These are phyloP conservation scores for Elaeagnus macrophylla DNA, from an alignment of 306 rosid genomes.

Conservation along the genomic window DNA sequence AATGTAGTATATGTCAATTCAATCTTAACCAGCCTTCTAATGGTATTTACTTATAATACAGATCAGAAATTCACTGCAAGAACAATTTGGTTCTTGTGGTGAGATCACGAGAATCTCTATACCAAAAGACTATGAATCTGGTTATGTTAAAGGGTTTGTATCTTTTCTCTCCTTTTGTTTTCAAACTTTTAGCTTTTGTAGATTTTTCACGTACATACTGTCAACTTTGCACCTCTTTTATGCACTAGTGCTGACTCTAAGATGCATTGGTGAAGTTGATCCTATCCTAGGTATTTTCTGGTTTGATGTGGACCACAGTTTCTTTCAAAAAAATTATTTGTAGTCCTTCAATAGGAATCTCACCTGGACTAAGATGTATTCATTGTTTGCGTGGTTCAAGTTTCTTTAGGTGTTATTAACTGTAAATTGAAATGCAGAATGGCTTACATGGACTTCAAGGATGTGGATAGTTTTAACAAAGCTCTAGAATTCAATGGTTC, in stretches of 20 bases:
- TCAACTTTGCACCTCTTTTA: too few relatives aligned
- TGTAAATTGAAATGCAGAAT: constrained; percentile 25
- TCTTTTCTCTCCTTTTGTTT: not conserved
- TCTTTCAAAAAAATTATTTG: too few relatives aligned
- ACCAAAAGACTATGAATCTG: constrained; percentile 62
- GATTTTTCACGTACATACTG: too few relatives aligned
- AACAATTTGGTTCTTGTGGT: constrained; percentile 59
- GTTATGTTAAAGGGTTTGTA: constrained; percentile 53
- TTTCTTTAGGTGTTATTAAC: not conserved
- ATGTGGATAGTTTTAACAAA: constrained; percentile 20
- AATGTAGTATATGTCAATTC: not conserved
- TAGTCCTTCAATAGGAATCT: too few relatives aligned
- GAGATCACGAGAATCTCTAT: constrained; percentile 58
- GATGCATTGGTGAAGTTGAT: too few relatives aligned
- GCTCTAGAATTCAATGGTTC: constrained; percentile 53
- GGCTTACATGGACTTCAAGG: constrained; percentile 73
- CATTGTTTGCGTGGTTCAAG: not conserved
- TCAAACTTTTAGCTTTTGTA: not conserved
- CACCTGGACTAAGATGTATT: not conserved
- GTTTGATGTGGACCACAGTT: too few relatives aligned
- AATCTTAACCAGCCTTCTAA: not conserved
- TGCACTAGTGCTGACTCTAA: too few relatives aligned
- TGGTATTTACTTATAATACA: constrained; percentile 9
- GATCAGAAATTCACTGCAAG: constrained; percentile 42
- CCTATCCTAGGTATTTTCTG: too few relatives aligned